Conservation (phyloP, 1,284 basidiomycete genomes). For the Malassezia obtusa region DNA sequence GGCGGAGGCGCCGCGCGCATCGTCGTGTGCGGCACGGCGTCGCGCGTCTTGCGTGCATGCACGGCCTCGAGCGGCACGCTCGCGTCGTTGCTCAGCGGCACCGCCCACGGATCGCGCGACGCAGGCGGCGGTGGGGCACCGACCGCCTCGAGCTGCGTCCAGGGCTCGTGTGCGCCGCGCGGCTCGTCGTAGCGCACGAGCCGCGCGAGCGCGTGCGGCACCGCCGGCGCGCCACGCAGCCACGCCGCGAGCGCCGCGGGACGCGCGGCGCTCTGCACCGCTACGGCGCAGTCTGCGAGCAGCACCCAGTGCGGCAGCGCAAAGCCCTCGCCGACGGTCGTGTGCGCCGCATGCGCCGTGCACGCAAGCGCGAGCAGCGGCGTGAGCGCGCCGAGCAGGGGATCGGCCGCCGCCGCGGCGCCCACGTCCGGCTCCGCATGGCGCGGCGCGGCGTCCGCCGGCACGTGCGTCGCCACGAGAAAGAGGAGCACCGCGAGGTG, state of each 20-base stretch:
- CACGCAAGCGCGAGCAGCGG: neutral
- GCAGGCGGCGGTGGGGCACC: neutral
- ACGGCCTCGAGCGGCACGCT: neutral
- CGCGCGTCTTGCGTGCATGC: constrained; percentile 8
- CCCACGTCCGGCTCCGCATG: neutral
- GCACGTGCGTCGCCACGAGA: neutral
- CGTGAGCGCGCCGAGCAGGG: too few species aligned
- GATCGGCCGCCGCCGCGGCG: too few species aligned
- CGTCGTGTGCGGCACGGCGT: neutral
- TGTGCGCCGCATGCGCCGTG: neutral
- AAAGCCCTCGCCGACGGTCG: neutral
- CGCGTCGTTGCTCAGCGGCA: neutral
- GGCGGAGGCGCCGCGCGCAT: neutral
- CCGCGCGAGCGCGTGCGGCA: neutral
- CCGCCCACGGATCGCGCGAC: constrained; percentile 4
- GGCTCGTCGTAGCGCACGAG: neutral
- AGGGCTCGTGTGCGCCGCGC: neutral
- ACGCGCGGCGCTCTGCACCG: neutral
- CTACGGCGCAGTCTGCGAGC: neutral
- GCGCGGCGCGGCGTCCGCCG: neutral
- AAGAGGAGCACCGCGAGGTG: neutral
- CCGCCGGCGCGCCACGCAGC: neutral
- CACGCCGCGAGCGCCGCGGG: neutral
- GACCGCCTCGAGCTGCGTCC: constrained; percentile 1
- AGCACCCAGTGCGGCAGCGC: neutral